Conservation (phyloP, 2,329 filamentous ascomycete genomes). For the Paecilomyces niveus region DNA sequence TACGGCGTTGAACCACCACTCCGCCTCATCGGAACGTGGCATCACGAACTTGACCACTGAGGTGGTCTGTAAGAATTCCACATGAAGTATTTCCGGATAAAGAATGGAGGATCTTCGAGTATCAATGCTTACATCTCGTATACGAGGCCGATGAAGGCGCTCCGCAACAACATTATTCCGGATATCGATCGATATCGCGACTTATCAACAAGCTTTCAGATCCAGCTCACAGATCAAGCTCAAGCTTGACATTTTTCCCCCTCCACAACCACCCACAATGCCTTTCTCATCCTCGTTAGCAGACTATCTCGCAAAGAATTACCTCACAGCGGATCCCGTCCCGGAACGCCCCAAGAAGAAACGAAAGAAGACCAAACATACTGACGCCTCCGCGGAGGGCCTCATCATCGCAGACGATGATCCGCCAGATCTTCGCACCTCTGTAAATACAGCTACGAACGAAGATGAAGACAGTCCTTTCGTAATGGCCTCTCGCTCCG, state of each 20-base stretch:
- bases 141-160: constrained; percentile 1
- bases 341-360: constrained; percentile 48
- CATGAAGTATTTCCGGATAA: no score
- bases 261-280: constrained; percentile 33
- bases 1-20: constrained; percentile 54
- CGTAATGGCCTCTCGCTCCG: constrained; percentile 17
- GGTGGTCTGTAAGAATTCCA: not conserved
- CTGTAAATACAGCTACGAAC: constrained; percentile 19
- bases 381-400: constrained; percentile 32
- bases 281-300: constrained; percentile 53
- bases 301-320: constrained; percentile 84
- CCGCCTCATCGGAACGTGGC: constrained; percentile 42
- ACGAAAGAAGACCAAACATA: constrained; percentile 47
- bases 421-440: constrained; percentile 26
- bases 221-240: constrained; percentile 5
- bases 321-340: constrained; percentile 61
- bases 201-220: constrained; percentile 33
- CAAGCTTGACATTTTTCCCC: not conserved
- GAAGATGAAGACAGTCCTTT: constrained; percentile 29
- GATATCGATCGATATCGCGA: constrained; percentile 9
- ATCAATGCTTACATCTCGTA: not conserved
- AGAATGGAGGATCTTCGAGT: no score
- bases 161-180: constrained; percentile 17
- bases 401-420: constrained; percentile 37
- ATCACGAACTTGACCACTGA: constrained; percentile 16